Evolutionary conservation across 768 basidiomycete species (phyloP).

Genomic region (Lenzites betulinus): DNA sequence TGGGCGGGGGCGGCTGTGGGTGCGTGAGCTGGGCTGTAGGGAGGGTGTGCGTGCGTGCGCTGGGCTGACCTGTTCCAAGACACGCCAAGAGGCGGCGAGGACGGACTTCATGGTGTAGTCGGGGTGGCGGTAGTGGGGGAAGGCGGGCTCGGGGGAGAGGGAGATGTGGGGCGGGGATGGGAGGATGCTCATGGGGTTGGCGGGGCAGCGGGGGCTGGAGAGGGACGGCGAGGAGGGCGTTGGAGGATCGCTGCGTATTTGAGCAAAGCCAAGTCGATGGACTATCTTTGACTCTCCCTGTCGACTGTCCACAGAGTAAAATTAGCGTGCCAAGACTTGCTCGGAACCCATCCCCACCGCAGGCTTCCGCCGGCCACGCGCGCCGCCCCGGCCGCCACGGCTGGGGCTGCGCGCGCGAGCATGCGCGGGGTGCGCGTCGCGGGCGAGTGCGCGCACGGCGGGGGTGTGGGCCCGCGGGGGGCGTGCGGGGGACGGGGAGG

Average conservation of each 20-base stretch:
- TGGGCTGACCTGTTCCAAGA: conserved; percentile 48
- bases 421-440: no score
- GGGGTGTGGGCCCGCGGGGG: neutral
- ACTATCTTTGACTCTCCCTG: conserved; percentile 46
- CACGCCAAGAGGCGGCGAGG: conserved; percentile 46
- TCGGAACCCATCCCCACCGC: conserved; percentile 23
- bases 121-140: conserved; percentile 9
- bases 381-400: neutral
- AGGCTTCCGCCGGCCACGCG: conserved; percentile 10
- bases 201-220: neutral
- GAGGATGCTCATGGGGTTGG: conserved; percentile 30
- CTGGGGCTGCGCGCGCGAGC: neutral
- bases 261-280: conserved; percentile 48
- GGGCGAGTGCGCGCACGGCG: neutral
- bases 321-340: conserved; percentile 45
- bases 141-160: conserved; percentile 19
- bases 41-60: no score
- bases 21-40: no score
- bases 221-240: conserved; percentile 22
- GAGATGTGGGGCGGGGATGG: conserved; percentile 28
- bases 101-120: conserved; percentile 35
- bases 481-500: neutral
- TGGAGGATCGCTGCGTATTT: conserved; percentile 32
- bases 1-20: conserved; percentile 72
- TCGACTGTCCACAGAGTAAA: conserved; percentile 35